Evolutionary conservation across 345 rosid genomes (phyloP).

Genomic region (Raphanus sativus): DNA sequence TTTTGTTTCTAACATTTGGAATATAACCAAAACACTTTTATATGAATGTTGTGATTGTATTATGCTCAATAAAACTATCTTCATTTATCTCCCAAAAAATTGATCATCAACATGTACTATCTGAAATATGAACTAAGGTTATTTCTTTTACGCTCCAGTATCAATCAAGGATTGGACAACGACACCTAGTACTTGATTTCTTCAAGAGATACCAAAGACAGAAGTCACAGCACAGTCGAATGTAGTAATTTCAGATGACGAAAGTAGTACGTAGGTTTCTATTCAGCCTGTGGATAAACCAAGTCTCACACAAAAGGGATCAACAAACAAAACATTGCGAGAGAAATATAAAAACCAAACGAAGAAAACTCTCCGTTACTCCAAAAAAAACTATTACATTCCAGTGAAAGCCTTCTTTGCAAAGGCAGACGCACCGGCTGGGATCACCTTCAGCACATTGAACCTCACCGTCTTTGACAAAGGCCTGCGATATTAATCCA

Average conservation of each 20-base stretch:
- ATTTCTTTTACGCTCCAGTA: background rate
- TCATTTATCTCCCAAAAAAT: background rate
- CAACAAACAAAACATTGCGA: slow-evolving; percentile 15
- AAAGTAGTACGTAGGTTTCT: slow-evolving; percentile 16
- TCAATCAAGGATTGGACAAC: background rate
- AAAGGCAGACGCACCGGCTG: slow-evolving; percentile 72
- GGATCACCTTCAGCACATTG: slow-evolving; percentile 74
- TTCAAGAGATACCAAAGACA: background rate
- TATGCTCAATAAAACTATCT: background rate
- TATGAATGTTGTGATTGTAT: background rate
- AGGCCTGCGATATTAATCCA: slow-evolving; percentile 48
- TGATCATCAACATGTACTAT: background rate
- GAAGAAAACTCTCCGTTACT: background rate
- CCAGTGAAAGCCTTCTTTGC: slow-evolving; percentile 74
- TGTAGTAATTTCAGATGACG: background rate
- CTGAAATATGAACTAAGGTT: background rate
- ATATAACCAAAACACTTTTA: background rate
- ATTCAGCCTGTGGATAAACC: slow-evolving; percentile 9
- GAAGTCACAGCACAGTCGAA: background rate
- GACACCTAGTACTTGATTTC: background rate
- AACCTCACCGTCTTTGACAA: slow-evolving; percentile 76
- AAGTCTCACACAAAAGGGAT: slow-evolving; percentile 26
- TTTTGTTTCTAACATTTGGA: background rate
- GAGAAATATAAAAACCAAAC: background rate
- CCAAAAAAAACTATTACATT: slow-evolving; percentile 31